Conservation (phyloP, 768 basidiomycete genomes). For the Suillus variegatus region DNA sequence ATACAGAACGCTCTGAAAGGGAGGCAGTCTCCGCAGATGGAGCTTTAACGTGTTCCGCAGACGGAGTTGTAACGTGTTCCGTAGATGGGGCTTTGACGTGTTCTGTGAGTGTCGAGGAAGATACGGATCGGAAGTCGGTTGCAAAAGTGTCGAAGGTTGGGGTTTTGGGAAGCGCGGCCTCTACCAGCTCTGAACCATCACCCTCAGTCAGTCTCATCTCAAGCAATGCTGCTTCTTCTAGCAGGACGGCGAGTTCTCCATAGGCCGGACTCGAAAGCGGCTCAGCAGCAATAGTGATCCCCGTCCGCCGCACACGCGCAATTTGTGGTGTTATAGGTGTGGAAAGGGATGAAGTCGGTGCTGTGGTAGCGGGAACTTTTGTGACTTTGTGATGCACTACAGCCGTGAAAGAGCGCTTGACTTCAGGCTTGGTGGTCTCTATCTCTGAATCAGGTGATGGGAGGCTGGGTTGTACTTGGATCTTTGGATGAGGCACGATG, state of each 20-base stretch:
- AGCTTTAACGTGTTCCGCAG: conserved; percentile 7
- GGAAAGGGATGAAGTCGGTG: conserved; percentile 22
- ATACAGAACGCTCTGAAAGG: conserved; percentile 27
- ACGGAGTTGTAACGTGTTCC: conserved; percentile 12
- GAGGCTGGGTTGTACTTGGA: conserved; percentile 7
- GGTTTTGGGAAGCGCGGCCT: conserved; percentile 17
- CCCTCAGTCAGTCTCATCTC: conserved; percentile 56
- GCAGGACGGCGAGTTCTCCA: conserved; percentile 53
- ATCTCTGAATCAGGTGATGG: conserved; percentile 12
- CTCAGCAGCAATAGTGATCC: conserved; percentile 26
- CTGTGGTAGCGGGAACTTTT: conserved; percentile 30
- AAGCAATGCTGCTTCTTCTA: conserved; percentile 59
- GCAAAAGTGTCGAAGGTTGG: conserved; percentile 29
- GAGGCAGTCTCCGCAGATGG: conserved; percentile 24
- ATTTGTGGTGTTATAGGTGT: conserved; percentile 29
- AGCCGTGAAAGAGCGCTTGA: conserved; percentile 45
- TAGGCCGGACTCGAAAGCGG: conserved; percentile 47
- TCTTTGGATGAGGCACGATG: conserved; percentile 9
- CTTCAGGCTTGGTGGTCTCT: conserved; percentile 8
- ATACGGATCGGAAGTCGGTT: conserved; percentile 20
- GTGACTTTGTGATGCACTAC: conserved; percentile 59
- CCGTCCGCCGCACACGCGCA: conserved; percentile 29
- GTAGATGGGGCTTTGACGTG: conserved; percentile 15
- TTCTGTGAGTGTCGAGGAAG: conserved; percentile 19
- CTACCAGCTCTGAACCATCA: conserved; percentile 22